Percentiles rank a stretch among this genome's conserved stretches.
Conservation (phyloP, 768 basidiomycete species). For the Auricularia heimuer region DNA sequence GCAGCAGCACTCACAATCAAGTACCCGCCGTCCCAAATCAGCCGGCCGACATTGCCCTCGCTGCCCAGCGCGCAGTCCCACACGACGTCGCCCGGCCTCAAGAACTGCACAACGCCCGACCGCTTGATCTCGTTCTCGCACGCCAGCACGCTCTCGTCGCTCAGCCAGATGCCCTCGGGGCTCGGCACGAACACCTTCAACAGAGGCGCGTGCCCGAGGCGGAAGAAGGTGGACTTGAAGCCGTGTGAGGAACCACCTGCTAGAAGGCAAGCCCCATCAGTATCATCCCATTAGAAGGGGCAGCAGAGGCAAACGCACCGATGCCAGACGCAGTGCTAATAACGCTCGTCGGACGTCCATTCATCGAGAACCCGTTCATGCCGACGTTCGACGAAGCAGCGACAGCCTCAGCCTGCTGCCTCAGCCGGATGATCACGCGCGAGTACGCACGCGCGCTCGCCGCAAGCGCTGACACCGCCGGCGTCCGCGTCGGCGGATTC, state of each 20-base stretch:
- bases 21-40: slow-evolving; percentile 86
- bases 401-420: slow-evolving; percentile 63
- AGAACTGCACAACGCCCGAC: slow-evolving; percentile 50
- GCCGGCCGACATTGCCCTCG: slow-evolving; percentile 72
- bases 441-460: slow-evolving; percentile 67
- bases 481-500: slow-evolving; percentile 3
- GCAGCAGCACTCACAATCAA: slow-evolving; percentile 50
- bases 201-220: slow-evolving; percentile 61
- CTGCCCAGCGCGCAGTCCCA: slow-evolving; percentile 84
- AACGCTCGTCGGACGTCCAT: not conserved
- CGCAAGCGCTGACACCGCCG: slow-evolving; percentile 16
- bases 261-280: not conserved
- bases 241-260: not conserved
- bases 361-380: not conserved
- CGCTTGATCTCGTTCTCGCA: slow-evolving; percentile 73
- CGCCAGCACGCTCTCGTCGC: slow-evolving; percentile 68
- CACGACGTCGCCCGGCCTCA: slow-evolving; percentile 72
- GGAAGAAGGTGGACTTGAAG: slow-evolving; percentile 66
- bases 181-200: slow-evolving; percentile 78
- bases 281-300: too few species aligned
- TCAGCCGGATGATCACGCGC: slow-evolving; percentile 66
- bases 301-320: slow-evolving; percentile 1
- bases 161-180: slow-evolving; percentile 79
- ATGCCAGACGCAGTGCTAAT: not conserved
- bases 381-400: not conserved